Conservation (phyloP, 2,329 filamentous ascomycete genomes). For the Fusarium ramigenum region DNA sequence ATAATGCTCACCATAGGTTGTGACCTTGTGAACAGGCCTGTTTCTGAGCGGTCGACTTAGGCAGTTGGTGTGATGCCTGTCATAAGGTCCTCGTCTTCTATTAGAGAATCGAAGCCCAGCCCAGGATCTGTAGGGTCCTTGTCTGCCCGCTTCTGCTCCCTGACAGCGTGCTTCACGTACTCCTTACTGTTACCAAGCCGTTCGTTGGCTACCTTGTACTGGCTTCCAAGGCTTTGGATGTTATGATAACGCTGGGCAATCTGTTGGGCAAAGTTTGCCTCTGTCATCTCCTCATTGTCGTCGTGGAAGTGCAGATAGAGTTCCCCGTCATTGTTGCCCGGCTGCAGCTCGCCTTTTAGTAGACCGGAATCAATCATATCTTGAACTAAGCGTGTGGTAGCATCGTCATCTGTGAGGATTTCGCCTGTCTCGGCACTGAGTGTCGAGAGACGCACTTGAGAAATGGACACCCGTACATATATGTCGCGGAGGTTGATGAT, state of each 20-base stretch:
- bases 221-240: constrained; percentile 56
- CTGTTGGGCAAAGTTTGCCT: constrained; percentile 60
- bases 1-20: not conserved
- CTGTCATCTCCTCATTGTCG: constrained; percentile 55
- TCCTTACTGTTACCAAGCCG: constrained; percentile 65
- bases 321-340: constrained; percentile 52
- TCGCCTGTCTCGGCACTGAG: constrained; percentile 63
- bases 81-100: constrained; percentile 72
- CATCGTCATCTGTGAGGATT: constrained; percentile 52
- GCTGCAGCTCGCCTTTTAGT: constrained; percentile 62
- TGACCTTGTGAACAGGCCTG: not conserved
- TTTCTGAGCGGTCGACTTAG: not conserved
- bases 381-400: constrained; percentile 58
- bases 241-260: constrained; percentile 53
- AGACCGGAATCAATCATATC: constrained; percentile 66
- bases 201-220: constrained; percentile 63
- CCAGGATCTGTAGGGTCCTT: constrained; percentile 52
- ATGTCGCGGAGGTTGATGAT: constrained; percentile 77
- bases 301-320: constrained; percentile 63
- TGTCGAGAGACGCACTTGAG: constrained; percentile 61
- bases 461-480: constrained; percentile 69
- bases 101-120: constrained; percentile 56
- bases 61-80: constrained; percentile 50
- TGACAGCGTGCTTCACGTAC: constrained; percentile 59
- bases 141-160: constrained; percentile 58